Percentiles rank a stretch among this genome's conserved stretches.
Evolutionary conservation across 306 rosid genomes (phyloP).

Genomic region (Medicago lupulina): DNA sequence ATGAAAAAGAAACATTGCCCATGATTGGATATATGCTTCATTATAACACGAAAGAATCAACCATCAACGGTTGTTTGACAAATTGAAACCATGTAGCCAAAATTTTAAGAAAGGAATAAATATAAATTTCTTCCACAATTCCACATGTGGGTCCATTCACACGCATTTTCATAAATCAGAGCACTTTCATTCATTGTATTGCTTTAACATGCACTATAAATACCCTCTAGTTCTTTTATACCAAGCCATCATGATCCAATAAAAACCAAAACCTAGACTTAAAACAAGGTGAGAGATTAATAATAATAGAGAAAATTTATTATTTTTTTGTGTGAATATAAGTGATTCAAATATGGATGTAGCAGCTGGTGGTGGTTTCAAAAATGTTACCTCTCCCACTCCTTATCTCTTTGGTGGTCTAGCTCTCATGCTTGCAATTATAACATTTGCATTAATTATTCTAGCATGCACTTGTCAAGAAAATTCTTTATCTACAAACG

Average conservation of each 20-base stretch:
- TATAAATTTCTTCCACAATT: constrained; percentile 30
- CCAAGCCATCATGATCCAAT: not conserved
- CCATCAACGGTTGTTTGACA: not conserved
- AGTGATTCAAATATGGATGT: constrained; percentile 31
- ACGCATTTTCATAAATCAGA: not conserved
- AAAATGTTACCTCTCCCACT: constrained; percentile 59
- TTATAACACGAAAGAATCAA: constrained; percentile 40
- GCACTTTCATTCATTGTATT: not conserved
- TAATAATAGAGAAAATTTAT: not conserved
- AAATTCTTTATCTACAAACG: constrained; percentile 1
- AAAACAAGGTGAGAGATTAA: constrained; percentile 12
- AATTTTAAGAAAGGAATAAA: constrained; percentile 42
- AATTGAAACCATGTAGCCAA: not conserved
- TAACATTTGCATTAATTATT: constrained; percentile 56
- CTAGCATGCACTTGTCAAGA: constrained; percentile 59
- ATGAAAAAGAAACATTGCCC: constrained; percentile 18
- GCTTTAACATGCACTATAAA: no score
- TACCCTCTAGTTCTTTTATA: not conserved
- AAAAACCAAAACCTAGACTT: not conserved
- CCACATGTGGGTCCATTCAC: constrained; percentile 30
- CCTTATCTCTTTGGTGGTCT: constrained; percentile 70
- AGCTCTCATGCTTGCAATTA: constrained; percentile 62
- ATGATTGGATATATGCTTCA: constrained; percentile 27
- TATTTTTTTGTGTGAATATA: constrained; percentile 2
- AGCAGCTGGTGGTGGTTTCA: constrained; percentile 41